Conservation (phyloP, 495 filamentous ascomycete genomes). For the Tuber umbilicatum region DNA sequence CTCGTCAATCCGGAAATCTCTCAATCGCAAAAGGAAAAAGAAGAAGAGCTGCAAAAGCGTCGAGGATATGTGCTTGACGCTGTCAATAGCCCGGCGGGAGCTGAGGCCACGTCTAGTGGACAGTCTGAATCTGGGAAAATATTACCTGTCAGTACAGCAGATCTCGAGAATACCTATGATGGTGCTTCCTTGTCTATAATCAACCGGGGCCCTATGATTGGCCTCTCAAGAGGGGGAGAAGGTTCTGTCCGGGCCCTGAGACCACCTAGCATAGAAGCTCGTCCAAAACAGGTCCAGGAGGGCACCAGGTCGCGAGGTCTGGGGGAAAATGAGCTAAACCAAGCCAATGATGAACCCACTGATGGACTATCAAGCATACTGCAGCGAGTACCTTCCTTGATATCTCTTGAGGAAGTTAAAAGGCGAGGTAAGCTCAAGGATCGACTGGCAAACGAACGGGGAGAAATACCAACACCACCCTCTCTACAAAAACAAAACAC, state of each 20-base stretch:
- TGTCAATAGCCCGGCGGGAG: constrained; percentile 12
- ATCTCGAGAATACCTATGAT: not conserved
- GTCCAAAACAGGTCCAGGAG: not conserved
- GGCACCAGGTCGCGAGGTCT: not conserved
- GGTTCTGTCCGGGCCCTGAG: not conserved
- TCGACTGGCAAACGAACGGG: not conserved
- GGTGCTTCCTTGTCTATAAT: not conserved
- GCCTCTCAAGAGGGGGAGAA: not conserved
- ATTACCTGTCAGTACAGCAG: not conserved
- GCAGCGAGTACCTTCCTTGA: not conserved
- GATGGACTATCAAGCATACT: not conserved
- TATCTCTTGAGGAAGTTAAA: not conserved
- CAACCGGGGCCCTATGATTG: not conserved
- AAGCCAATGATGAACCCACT: not conserved
- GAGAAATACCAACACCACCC: constrained; percentile 1
- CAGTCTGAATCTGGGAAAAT: not conserved
- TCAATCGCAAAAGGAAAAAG: constrained; percentile 24
- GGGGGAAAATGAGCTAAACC: not conserved
- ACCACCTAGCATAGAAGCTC: not conserved
- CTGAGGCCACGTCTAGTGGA: not conserved
- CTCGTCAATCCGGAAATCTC: constrained; percentile 20
- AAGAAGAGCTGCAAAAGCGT: constrained; percentile 28
- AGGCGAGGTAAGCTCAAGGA: not conserved
- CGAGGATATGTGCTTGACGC: constrained; percentile 27
- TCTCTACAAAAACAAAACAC: not conserved